Evolutionary conservation across 495 filamentous ascomycete genomes (phyloP), one percentile per base, ranked within the genome.

Genomic region (Corynascus novoguineensis): DNA sequence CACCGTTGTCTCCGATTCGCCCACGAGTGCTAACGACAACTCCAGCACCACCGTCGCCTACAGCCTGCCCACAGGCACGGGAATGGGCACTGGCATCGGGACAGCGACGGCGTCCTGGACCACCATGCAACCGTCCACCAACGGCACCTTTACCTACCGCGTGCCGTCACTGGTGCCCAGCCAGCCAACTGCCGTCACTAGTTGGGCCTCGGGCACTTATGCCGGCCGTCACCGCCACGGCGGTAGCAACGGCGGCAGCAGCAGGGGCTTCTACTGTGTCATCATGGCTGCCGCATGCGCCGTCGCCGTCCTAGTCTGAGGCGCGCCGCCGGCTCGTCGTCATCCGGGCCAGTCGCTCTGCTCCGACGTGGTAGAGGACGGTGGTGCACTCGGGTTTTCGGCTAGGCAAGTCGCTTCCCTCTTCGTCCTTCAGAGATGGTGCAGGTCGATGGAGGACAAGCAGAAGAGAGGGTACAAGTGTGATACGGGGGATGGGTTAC

Each of bases 191-290:
- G 21, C 40, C 7, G 34, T 40, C 12, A 51, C 14, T 35, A 40
- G 49, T 35, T 21, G 5, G n/a, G 24, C 11, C 22, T 27, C 42
- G 14, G 32, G 48, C n/a, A 5, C 14, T 12, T 14, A 28, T 9
- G 19, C 22, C 21, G 14, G 9, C 27, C 3, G 19, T 25, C 9
- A 0, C 28, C 4, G 12, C 28, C 8, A 19, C 24, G 6, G 21
- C 46, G 12, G 42, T n/a, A 9, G 27, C 54, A 7, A 19, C 17
- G 1, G 27, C 25, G 24, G 25, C 21, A 4, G 31, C 35, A 27
- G n/a, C 5, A 15, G 50, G 35, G 51, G 51, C 9, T 50, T 37
- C 37, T 57, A 57, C 28, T 57, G 55, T 29, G 19, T 57, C 5
- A 28, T 57, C 11, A 44, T 53, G 51, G 38, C 35, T 8, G 53